phyloP scores from a whole-genome alignment of 306 rosid genomes.

The Heteromeles arbutifolia region DNA sequence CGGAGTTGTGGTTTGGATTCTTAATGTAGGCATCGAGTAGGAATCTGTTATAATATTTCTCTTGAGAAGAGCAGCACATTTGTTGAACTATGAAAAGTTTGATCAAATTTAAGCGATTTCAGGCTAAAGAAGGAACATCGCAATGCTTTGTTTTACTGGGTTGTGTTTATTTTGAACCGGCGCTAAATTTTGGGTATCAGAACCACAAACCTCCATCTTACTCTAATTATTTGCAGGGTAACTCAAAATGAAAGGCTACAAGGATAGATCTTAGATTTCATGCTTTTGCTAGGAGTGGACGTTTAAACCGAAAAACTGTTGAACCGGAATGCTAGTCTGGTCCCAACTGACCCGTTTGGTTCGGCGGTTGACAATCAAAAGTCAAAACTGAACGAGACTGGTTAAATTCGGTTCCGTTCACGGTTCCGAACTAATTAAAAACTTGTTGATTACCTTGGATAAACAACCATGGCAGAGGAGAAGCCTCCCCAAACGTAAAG shows the following conservation, averaged over 20 bases:
- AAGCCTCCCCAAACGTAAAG: constrained; percentile 18
- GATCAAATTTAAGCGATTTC: background rate
- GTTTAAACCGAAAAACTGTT: too few species aligned
- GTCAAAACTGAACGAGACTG: too few species aligned
- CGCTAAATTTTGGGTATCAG: constrained; percentile 20
- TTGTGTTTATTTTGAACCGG: background rate
- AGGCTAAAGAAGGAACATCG: background rate
- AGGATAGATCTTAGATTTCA: background rate
- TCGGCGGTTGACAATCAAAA: too few species aligned
- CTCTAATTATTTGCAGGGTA: background rate
- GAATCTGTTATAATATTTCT: too few species aligned
- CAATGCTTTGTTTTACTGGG: background rate
- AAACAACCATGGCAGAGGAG: constrained; percentile 29
- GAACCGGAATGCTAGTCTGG: too few species aligned
- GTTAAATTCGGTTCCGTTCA: too few species aligned
- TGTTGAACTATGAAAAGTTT: background rate
- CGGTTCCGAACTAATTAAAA: too few species aligned
- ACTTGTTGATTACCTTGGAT: constrained; percentile 14
- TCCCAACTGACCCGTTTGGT: too few species aligned
- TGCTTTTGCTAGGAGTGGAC: background rate
- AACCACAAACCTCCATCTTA: constrained; percentile 25
- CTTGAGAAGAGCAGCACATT: background rate
- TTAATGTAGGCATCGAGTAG: background rate
- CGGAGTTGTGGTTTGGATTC: background rate
- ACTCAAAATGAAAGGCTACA: background rate